A percentile compares a stretch with the other conserved stretches of the same genome.
Conservation (phyloP, 768 basidiomycete genomes). For the Trametes gibbosa region DNA sequence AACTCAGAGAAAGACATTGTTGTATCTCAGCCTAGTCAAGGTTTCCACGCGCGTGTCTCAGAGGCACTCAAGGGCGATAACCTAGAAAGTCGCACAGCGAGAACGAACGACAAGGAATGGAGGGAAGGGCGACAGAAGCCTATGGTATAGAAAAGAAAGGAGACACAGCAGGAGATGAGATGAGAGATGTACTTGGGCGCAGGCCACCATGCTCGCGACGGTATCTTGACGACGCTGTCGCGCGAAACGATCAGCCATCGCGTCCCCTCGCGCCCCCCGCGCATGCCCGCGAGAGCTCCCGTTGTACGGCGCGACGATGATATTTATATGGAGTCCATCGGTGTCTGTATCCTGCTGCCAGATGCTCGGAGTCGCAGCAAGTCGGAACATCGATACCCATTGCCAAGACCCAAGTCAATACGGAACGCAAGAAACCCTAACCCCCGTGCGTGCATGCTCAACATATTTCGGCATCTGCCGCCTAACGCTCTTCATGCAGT, state of each 20-base stretch:
- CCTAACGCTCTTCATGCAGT: no score
- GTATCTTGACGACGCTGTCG: conserved; percentile 19
- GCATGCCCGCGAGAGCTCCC: background rate
- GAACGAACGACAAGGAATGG: conserved; percentile 9
- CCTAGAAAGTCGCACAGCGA: conserved; percentile 16
- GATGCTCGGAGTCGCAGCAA: no score
- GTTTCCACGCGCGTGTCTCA: background rate
- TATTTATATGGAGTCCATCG: no score
- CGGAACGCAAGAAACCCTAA: no score
- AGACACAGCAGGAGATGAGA: conserved; percentile 4
- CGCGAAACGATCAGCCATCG: background rate
- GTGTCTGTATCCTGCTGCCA: no score
- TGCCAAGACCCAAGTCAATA: no score
- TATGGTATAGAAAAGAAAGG: background rate
- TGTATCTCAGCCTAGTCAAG: background rate
- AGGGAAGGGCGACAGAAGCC: background rate
- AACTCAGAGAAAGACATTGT: conserved; percentile 9
- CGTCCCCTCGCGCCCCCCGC: conserved; percentile 3
- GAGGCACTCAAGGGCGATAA: background rate
- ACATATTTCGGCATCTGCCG: no score
- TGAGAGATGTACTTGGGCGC: background rate
- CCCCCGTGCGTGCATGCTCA: no score
- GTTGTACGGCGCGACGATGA: background rate
- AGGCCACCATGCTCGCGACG: background rate
- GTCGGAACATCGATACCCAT: no score